phyloP scores from a whole-genome alignment of 1,139 yeast genomes.

The Pichia sp. region DNA sequence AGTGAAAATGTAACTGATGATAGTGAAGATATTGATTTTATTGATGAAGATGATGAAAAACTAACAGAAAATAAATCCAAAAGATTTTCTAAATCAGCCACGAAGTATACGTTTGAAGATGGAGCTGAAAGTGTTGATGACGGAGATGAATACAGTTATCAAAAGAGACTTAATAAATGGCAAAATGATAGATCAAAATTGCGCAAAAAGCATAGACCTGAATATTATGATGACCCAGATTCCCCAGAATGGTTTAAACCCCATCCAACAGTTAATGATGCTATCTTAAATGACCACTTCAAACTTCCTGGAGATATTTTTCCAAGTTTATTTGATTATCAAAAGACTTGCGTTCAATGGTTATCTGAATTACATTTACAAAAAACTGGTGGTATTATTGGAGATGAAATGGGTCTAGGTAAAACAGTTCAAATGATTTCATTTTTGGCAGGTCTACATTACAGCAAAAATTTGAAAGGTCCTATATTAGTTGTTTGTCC shows the following conservation, averaged over 20 bases:
- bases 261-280: slow-evolving; percentile 75
- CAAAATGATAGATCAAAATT: slow-evolving; percentile 37
- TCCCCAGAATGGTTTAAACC: slow-evolving; percentile 62
- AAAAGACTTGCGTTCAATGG: slow-evolving; percentile 85
- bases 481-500: slow-evolving; percentile 92
- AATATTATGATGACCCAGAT: slow-evolving; percentile 26
- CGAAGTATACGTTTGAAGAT: slow-evolving; percentile 13
- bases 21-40: slow-evolving; percentile 12
- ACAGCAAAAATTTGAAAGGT: slow-evolving; percentile 64
- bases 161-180: slow-evolving; percentile 59
- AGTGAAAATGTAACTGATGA: slow-evolving; percentile 24
- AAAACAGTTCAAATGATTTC: slow-evolving; percentile 90
- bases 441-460: slow-evolving; percentile 84
- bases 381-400: slow-evolving; percentile 88
- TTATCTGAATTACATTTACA: slow-evolving; percentile 79
- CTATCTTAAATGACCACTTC: slow-evolving; percentile 61
- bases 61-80: slow-evolving; percentile 9
- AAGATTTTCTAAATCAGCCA: neutral
- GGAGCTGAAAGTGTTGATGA: slow-evolving; percentile 58
- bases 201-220: slow-evolving; percentile 25
- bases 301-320: slow-evolving; percentile 87
- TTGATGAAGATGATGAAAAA: slow-evolving; percentile 1
- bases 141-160: slow-evolving; percentile 65
- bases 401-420: slow-evolving; percentile 98
- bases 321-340: slow-evolving; percentile 83